These are phyloP conservation scores for Linnemannia elongata DNA, from an alignment of 192 early-diverging fungal species.

Conservation along the genomic window DNA sequence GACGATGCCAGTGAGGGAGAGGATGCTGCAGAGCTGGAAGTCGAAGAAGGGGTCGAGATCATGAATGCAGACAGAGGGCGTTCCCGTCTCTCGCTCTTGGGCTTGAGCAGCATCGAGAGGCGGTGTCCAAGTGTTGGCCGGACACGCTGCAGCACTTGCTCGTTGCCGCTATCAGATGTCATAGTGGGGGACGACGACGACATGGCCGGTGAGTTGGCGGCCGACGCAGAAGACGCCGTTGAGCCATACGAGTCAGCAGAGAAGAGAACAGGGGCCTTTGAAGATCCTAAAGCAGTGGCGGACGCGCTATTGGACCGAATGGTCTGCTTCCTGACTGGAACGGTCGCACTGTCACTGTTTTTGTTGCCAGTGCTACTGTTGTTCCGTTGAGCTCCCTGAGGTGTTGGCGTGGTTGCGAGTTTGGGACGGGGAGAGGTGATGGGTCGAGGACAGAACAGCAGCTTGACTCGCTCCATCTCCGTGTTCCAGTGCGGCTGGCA, in stretches of 20 bases:
- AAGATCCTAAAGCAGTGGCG: not conserved
- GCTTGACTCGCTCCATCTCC: constrained; percentile 74
- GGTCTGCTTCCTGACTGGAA: not conserved
- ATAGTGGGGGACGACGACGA: not conserved
- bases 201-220: not conserved
- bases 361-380: not conserved
- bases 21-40: not conserved
- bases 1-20: not conserved
- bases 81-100: constrained; percentile 14
- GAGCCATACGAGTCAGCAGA: not conserved
- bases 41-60: not conserved
- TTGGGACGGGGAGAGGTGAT: constrained; percentile 64
- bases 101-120: constrained; percentile 24
- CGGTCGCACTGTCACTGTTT: not conserved
- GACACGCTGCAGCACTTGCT: not conserved
- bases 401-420: not conserved
- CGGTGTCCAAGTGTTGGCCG: constrained; percentile 18
- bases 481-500: constrained; percentile 84
- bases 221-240: not conserved
- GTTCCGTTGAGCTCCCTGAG: not conserved
- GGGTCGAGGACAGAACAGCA: constrained; percentile 75
- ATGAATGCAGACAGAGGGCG: not conserved
- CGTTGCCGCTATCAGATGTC: not conserved
- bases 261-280: not conserved
- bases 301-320: not conserved